Conservation (phyloP, 371 early-diverging fungal genomes). For the Mortierella sp. region DNA sequence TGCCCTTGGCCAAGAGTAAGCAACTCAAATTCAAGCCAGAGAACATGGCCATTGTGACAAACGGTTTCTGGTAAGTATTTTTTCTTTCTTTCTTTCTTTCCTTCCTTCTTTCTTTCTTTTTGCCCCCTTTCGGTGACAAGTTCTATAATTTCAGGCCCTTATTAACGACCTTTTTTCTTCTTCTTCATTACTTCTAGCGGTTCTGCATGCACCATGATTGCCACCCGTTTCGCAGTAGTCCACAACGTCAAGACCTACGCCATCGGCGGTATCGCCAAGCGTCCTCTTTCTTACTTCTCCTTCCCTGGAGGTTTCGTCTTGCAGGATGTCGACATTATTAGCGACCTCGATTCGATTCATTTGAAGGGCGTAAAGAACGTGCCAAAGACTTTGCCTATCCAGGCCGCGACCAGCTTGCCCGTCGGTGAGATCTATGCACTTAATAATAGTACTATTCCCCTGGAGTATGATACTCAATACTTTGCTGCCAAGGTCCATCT, state of each 20-base stretch:
- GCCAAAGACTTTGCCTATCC: neutral
- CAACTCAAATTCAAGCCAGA: slow-evolving; percentile 27
- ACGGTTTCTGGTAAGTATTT: slow-evolving; percentile 42
- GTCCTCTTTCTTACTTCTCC: slow-evolving; percentile 43
- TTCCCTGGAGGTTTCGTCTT: slow-evolving; percentile 52
- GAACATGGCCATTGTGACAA: slow-evolving; percentile 49
- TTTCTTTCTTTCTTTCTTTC: neutral
- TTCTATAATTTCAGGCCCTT: neutral
- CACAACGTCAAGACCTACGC: slow-evolving; percentile 41
- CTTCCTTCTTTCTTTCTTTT: slow-evolving; percentile 4
- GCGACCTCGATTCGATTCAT: slow-evolving; percentile 15
- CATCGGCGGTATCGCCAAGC: slow-evolving; percentile 28
- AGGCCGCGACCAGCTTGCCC: slow-evolving; percentile 11
- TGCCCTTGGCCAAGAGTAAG: slow-evolving; percentile 35
- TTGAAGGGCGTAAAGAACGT: slow-evolving; percentile 19
- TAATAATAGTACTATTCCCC: slow-evolving; percentile 35
- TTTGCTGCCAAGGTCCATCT: slow-evolving; percentile 41
- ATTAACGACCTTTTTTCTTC: neutral
- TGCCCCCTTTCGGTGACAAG: neutral
- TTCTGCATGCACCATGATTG: slow-evolving; percentile 51
- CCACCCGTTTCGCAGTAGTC: slow-evolving; percentile 22
- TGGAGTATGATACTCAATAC: slow-evolving; percentile 48
- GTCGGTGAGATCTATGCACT: slow-evolving; percentile 46
- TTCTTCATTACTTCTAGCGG: slow-evolving; percentile 9
- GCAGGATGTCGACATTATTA: slow-evolving; percentile 15